Conservation (phyloP, 2,329 filamentous ascomycete species). For the Zasmidium angulare region DNA sequence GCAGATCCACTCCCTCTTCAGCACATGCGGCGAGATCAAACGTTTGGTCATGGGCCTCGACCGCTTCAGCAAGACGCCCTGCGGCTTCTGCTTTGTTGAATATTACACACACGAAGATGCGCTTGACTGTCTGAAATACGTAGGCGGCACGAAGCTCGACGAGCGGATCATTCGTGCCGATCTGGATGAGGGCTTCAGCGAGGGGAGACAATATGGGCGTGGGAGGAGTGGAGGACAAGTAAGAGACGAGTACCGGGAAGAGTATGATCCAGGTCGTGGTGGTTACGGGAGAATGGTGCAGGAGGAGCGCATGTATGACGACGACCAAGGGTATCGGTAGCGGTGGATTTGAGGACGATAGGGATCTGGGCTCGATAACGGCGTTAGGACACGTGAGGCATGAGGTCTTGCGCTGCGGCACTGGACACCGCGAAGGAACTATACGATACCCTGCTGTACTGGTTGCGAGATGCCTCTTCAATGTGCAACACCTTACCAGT, state of each 20-base stretch:
- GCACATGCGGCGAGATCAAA: constrained; percentile 88
- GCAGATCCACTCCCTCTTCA: constrained; percentile 78
- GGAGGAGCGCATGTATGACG: constrained; percentile 48
- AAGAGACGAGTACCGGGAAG: constrained; percentile 93
- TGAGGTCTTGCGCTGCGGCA: not conserved
- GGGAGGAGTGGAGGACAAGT: constrained; percentile 97
- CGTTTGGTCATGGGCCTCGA: constrained; percentile 97
- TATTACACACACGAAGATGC: constrained; percentile 98
- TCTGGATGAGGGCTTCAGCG: constrained; percentile 90
- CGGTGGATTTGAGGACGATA: not conserved
- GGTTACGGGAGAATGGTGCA: constrained; percentile 79
- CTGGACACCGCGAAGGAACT: not conserved
- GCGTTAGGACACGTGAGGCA: not conserved
- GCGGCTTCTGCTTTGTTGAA: constrained; percentile 99
- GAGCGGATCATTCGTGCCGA: constrained; percentile 96
- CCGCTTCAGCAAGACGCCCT: constrained; percentile 94
- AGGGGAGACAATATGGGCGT: constrained; percentile 90
- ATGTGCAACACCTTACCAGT: not conserved
- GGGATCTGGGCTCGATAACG: not conserved
- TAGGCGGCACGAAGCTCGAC: constrained; percentile 96
- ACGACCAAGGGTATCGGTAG: constrained; percentile 15
- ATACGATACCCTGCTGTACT: constrained; percentile 1
- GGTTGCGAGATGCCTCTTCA: not conserved
- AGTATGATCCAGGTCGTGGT: constrained; percentile 92
- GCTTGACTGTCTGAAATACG: constrained; percentile 96